Evolutionary conservation across 2,329 filamentous ascomycete genomes (phyloP).

Genomic region (Talaromyces albobiverticillius): DNA sequence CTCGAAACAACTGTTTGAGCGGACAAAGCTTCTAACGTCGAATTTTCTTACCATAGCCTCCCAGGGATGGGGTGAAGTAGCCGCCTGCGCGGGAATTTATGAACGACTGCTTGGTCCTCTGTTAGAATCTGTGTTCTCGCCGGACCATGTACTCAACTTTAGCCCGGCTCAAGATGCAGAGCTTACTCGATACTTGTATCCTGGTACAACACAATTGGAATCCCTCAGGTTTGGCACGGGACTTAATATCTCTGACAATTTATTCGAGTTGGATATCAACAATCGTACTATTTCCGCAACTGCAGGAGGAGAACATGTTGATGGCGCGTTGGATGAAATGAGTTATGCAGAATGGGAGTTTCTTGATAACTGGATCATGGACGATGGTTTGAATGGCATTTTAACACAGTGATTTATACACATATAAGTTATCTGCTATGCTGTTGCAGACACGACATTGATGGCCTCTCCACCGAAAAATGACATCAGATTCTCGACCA

Average conservation of each 20-base stretch:
- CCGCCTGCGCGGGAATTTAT: constrained; percentile 26
- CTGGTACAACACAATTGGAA: not conserved
- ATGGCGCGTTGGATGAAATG: not conserved
- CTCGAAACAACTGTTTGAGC: constrained; percentile 29
- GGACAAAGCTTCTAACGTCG: constrained; percentile 30
- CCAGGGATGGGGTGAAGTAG: constrained; percentile 31
- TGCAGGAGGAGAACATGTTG: not conserved
- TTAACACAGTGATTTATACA: no score
- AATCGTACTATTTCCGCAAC: no score
- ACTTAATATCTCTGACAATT: no score
- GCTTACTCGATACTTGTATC: not conserved
- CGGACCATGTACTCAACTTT: not conserved
- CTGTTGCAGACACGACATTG: no score
- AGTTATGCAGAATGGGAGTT: not conserved
- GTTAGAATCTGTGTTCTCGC: constrained; percentile 27
- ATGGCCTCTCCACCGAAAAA: no score
- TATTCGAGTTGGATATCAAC: not conserved
- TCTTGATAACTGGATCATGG: not conserved
- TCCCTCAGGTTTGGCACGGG: not conserved
- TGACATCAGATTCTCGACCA: no score
- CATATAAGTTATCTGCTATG: no score
- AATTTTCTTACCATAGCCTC: constrained; percentile 30
- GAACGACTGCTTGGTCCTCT: constrained; percentile 28
- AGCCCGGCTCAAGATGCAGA: not conserved
- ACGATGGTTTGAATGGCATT: not conserved